phyloP scores from a whole-genome alignment of 2,329 filamentous ascomycete genomes.

The Rutstroemia sp. region DNA sequence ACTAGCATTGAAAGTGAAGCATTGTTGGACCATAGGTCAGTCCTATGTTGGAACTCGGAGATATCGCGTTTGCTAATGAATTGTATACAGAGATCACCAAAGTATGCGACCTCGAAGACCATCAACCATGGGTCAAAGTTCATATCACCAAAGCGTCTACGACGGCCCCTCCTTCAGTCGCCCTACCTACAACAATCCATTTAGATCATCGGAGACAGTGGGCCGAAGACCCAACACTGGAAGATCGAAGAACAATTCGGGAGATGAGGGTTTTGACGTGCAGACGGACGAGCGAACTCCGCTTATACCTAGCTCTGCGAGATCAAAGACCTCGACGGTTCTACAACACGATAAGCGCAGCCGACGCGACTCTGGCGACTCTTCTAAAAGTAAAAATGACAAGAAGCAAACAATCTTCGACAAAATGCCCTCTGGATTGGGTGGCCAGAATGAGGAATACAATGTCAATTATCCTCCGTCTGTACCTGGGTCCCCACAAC shows the following conservation, averaged over 20 bases:
- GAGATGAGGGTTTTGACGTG: slow-evolving; percentile 43
- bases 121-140: slow-evolving; percentile 33
- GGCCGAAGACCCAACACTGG: slow-evolving; percentile 22
- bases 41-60: slow-evolving; percentile 4
- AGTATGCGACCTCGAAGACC: slow-evolving; percentile 57
- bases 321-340: slow-evolving; percentile 26
- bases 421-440: slow-evolving; percentile 16
- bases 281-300: slow-evolving; percentile 46
- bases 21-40: slow-evolving; percentile 76
- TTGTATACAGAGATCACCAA: slow-evolving; percentile 29
- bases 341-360: slow-evolving; percentile 19
- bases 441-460: slow-evolving; percentile 39
- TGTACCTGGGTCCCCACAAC: slow-evolving; percentile 52
- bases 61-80: slow-evolving; percentile 11
- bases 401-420: slow-evolving; percentile 28
- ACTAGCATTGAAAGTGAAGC: slow-evolving; percentile 87
- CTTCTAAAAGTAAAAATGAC: slow-evolving; percentile 37
- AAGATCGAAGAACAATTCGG: slow-evolving; percentile 28
- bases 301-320: slow-evolving; percentile 40
- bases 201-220: slow-evolving; percentile 21
- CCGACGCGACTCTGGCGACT: slow-evolving; percentile 31
- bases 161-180: slow-evolving; percentile 29
- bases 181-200: slow-evolving; percentile 28
- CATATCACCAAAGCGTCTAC: slow-evolving; percentile 30
- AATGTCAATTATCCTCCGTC: slow-evolving; percentile 65